Percentiles rank a stretch among this genome's conserved stretches.
phyloP scores from a whole-genome alignment of 2,329 filamentous ascomycete species.

The Hymenotorrendiella dingleyae region DNA sequence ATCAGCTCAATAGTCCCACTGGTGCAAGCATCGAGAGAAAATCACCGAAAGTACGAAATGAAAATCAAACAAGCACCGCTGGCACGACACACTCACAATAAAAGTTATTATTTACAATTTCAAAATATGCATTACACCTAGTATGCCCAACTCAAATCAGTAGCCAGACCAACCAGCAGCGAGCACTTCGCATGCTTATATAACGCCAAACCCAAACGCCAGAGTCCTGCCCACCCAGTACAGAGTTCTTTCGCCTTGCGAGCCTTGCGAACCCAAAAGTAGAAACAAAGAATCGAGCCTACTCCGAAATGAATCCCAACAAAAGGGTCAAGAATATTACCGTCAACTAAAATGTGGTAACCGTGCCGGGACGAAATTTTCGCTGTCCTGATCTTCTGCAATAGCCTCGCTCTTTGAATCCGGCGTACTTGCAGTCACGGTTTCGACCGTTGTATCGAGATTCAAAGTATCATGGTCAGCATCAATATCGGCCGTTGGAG shows the following conservation, averaged over 20 bases:
- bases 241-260: background rate
- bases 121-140: background rate
- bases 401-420: background rate
- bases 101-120: too few relatives aligned
- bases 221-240: background rate
- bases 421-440: background rate
- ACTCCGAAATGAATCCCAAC: background rate
- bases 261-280: too few relatives aligned
- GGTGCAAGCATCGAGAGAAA: too few relatives aligned
- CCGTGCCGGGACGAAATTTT: slow-evolving; percentile 51
- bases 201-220: slow-evolving; percentile 16
- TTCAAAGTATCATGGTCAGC: slow-evolving; percentile 7
- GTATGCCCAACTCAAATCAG: slow-evolving; percentile 1
- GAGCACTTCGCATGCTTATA: slow-evolving; percentile 32
- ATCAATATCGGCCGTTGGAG: slow-evolving; percentile 22
- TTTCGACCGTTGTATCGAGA: slow-evolving; percentile 7
- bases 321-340: too few relatives aligned
- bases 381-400: slow-evolving; percentile 21
- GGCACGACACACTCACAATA: too few relatives aligned
- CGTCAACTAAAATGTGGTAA: slow-evolving; percentile 46
- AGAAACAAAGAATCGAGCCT: background rate
- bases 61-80: too few relatives aligned
- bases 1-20: too few relatives aligned
- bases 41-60: too few relatives aligned
- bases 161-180: slow-evolving; percentile 20